phyloP scores from a whole-genome alignment of 345 rosid genomes.

The Heritiera fomes region DNA sequence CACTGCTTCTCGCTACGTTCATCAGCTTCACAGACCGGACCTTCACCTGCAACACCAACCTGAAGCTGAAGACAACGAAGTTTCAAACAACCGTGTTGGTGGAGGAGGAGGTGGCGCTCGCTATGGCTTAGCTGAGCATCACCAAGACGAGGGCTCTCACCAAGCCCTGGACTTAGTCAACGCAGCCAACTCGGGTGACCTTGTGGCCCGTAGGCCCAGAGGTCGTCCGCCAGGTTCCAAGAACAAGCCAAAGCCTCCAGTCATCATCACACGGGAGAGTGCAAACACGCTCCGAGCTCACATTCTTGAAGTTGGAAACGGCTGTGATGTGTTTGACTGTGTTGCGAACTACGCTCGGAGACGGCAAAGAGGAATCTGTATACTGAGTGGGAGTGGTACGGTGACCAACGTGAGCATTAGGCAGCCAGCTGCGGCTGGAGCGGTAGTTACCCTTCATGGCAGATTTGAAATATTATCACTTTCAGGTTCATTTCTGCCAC shows the following conservation, averaged over 20 bases:
- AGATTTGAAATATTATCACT: conserved; percentile 92
- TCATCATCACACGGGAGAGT: conserved; percentile 92
- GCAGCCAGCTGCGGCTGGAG: conserved; percentile 83
- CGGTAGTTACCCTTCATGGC: conserved; percentile 77
- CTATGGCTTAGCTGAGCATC: conserved; percentile 33
- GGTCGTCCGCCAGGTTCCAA: conserved; percentile 96
- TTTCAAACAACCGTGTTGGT: conserved; percentile 28
- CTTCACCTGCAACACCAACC: conserved; percentile 63
- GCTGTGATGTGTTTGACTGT: conserved; percentile 90
- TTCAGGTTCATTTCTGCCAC: conserved; percentile 88
- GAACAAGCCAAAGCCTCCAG: conserved; percentile 89
- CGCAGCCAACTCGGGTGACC: conserved; percentile 40
- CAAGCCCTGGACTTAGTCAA: conserved; percentile 53
- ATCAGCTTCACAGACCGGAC: conserved; percentile 43
- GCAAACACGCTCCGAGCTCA: conserved; percentile 96
- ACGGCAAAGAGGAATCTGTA: conserved; percentile 88
- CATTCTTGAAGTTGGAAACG: conserved; percentile 88
- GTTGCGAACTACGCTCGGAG: conserved; percentile 86
- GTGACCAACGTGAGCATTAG: conserved; percentile 90
- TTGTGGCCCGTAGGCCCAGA: conserved; percentile 68
- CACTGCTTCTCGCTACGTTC: conserved; percentile 42
- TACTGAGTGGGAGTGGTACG: conserved; percentile 86
- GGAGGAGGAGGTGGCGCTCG: conserved; percentile 23
- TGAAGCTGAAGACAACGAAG: conserved; percentile 47
- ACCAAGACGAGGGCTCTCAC: conserved; percentile 35